Evolutionary conservation across 208 protist species (phyloP).

Genomic region (Leishmania aethiopica): DNA sequence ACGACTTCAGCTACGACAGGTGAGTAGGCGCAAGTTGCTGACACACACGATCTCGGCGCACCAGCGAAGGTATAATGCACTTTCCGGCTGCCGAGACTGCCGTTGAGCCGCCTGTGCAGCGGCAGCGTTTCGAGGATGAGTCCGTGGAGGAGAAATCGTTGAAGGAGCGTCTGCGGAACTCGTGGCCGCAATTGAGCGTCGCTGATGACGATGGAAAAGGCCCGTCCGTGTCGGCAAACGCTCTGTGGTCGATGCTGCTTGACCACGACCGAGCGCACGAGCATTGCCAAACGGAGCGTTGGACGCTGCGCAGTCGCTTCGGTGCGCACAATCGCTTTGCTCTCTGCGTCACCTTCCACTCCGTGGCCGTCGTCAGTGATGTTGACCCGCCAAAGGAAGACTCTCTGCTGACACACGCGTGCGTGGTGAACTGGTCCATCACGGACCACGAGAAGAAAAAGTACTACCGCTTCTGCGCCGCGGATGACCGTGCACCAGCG

Average conservation of each 20-base stretch:
- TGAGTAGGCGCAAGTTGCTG: not conserved
- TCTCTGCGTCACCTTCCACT: slow-evolving; percentile 45
- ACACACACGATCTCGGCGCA: not conserved
- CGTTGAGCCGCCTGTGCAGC: slow-evolving; percentile 17
- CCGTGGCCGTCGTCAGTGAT: slow-evolving; percentile 45
- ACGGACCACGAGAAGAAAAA: slow-evolving; percentile 48
- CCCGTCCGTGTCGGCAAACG: slow-evolving; percentile 12
- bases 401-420: slow-evolving; percentile 28
- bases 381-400: slow-evolving; percentile 31
- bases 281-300: slow-evolving; percentile 46
- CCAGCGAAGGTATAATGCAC: slow-evolving; percentile 14
- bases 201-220: not conserved
- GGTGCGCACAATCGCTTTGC: slow-evolving; percentile 46
- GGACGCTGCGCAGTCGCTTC: slow-evolving; percentile 45
- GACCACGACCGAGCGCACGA: slow-evolving; percentile 50
- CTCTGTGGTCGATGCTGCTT: slow-evolving; percentile 31
- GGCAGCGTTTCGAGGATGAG: slow-evolving; percentile 32
- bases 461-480: slow-evolving; percentile 63
- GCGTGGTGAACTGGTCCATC: slow-evolving; percentile 54
- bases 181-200: slow-evolving; percentile 34
- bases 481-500: slow-evolving; percentile 46
- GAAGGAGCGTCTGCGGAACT: slow-evolving; percentile 37
- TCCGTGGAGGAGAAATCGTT: slow-evolving; percentile 31
- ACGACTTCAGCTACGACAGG: not conserved
- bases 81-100: slow-evolving; percentile 5